Evolutionary conservation across 805 yeast genomes (phyloP).

Genomic region (Yarrowia bubula): DNA sequence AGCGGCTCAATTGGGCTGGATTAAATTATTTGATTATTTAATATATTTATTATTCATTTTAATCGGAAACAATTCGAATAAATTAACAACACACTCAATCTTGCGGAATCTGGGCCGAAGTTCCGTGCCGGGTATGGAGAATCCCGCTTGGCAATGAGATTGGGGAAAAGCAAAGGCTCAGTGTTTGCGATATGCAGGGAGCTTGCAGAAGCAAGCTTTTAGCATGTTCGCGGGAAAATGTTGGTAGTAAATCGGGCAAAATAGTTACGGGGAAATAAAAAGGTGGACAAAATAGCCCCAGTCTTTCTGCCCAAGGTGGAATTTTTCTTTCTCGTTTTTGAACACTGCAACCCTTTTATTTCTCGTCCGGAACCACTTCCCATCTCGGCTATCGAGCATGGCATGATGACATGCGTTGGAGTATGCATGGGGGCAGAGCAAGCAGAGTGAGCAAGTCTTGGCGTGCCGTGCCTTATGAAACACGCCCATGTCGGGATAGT

Average conservation of each 20-base stretch:
- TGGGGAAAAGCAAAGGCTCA: background rate
- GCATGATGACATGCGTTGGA: background rate
- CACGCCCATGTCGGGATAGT: background rate
- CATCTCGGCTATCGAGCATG: background rate
- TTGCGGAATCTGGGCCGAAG: background rate
- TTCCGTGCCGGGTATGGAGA: background rate
- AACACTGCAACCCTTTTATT: background rate
- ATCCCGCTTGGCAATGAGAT: background rate
- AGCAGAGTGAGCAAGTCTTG: conserved; percentile 16
- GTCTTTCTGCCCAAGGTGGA: background rate
- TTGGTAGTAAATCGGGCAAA: background rate
- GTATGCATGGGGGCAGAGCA: conserved; percentile 18
- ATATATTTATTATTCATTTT: no score
- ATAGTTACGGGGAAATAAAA: background rate
- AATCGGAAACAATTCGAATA: no score
- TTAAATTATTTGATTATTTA: no score
- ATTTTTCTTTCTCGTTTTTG: no score
- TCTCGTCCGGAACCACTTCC: background rate
- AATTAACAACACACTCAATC: no score
- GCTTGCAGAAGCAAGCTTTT: background rate
- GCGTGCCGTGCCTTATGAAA: conserved; percentile 22
- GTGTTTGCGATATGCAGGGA: background rate
- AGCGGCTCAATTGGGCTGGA: no score
- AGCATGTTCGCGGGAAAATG: background rate
- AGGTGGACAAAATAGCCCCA: background rate